Evolutionary conservation across 805 yeast genomes (phyloP).

Genomic region (Yamadazyma paraphyllophila): DNA sequence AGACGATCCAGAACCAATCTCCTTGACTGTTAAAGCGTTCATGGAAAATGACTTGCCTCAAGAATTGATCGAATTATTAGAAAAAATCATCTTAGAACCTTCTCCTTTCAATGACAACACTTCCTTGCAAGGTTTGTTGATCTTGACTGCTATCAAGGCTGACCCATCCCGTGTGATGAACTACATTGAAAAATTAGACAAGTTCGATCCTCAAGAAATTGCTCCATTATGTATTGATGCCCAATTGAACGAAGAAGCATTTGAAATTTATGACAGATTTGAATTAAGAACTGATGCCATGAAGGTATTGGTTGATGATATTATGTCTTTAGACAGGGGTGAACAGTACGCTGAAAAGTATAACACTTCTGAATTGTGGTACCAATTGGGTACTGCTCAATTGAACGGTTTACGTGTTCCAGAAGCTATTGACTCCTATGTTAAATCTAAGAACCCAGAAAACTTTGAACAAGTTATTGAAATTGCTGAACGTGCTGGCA

Average conservation of each 20-base stretch:
- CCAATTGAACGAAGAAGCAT: slow-evolving; percentile 89
- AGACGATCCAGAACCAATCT: slow-evolving; percentile 89
- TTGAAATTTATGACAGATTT: slow-evolving; percentile 84
- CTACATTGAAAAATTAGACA: slow-evolving; percentile 86
- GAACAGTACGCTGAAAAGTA: slow-evolving; percentile 88
- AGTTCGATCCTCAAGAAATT: slow-evolving; percentile 90
- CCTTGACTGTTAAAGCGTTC: slow-evolving; percentile 90
- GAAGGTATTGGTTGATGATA: slow-evolving; percentile 86
- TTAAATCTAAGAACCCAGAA: slow-evolving; percentile 86
- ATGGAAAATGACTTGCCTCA: slow-evolving; percentile 92
- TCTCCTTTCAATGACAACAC: slow-evolving; percentile 96
- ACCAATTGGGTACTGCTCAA: slow-evolving; percentile 94
- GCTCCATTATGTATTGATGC: slow-evolving; percentile 89
- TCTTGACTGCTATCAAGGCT: slow-evolving; percentile 93
- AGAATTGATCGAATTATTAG: slow-evolving; percentile 91
- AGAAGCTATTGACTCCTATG: slow-evolving; percentile 89
- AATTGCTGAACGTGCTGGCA: slow-evolving; percentile 91
- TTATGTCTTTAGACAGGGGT: slow-evolving; percentile 93
- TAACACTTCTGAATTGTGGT: slow-evolving; percentile 86
- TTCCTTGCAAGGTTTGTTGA: slow-evolving; percentile 87
- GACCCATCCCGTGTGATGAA: slow-evolving; percentile 81
- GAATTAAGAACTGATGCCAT: slow-evolving; percentile 77
- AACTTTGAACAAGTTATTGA: slow-evolving; percentile 91
- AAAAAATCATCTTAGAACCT: slow-evolving; percentile 94
- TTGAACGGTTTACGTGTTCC: slow-evolving; percentile 88